Evolutionary conservation across 2,329 filamentous ascomycete genomes (phyloP).

Genomic region (Fusarium proliferatum): DNA sequence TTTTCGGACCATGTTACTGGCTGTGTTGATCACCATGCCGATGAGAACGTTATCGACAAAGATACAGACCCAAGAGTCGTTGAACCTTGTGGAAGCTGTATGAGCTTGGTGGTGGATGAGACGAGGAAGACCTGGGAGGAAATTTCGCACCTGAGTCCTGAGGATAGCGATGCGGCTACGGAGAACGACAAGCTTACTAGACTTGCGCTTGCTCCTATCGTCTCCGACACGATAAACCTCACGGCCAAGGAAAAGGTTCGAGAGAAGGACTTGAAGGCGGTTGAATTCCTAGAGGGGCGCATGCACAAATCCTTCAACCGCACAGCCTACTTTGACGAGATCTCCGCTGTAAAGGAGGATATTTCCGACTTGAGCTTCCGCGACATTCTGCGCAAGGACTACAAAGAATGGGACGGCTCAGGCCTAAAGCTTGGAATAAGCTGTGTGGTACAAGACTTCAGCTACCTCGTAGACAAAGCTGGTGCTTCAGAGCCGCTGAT

Average conservation of each 20-base stretch:
- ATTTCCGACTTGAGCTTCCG: constrained; percentile 69
- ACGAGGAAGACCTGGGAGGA: constrained; percentile 68
- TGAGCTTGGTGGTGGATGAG: constrained; percentile 74
- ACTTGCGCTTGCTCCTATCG: constrained; percentile 75
- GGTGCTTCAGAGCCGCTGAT: constrained; percentile 59
- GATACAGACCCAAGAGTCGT: constrained; percentile 69
- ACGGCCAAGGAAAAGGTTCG: constrained; percentile 72
- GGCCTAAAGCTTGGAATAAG: constrained; percentile 72
- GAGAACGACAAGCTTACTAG: constrained; percentile 71
- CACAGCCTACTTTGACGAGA: constrained; percentile 66
- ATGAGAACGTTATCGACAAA: constrained; percentile 67
- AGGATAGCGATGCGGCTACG: constrained; percentile 41
- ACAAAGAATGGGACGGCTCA: constrained; percentile 79
- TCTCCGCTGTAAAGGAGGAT: constrained; percentile 74
- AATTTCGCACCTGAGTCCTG: constrained; percentile 46
- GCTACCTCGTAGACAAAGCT: constrained; percentile 68
- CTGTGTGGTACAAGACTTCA: constrained; percentile 71
- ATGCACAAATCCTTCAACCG: constrained; percentile 61
- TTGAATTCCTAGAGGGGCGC: constrained; percentile 66
- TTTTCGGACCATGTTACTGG: constrained; percentile 68
- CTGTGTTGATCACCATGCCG: constrained; percentile 83
- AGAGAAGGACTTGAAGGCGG: constrained; percentile 67
- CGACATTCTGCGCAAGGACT: constrained; percentile 83
- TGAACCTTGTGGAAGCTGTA: constrained; percentile 76
- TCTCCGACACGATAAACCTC: constrained; percentile 79